A percentile compares a stretch with the other conserved stretches of the same genome.
Evolutionary conservation across 768 basidiomycete species (phyloP).

Genomic region (Lactarius sanguifluus): DNA sequence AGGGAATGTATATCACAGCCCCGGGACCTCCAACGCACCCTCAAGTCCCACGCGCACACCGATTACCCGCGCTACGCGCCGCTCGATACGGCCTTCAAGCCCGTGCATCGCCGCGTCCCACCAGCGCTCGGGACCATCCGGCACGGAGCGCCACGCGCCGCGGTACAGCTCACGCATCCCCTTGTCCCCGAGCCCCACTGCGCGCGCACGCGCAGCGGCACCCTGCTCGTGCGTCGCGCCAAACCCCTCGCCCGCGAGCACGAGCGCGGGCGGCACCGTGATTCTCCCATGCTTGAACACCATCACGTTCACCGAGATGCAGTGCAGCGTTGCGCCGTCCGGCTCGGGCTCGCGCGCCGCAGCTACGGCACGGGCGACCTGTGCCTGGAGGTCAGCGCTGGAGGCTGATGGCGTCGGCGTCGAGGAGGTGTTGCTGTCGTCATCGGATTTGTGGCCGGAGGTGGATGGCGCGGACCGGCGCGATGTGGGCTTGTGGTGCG

Average conservation of each 20-base stretch:
- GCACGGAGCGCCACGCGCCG: slow-evolving; percentile 62
- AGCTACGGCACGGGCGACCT: slow-evolving; percentile 9
- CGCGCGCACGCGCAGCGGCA: slow-evolving; percentile 27
- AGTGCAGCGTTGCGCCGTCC: slow-evolving; percentile 61
- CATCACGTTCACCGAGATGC: slow-evolving; percentile 58
- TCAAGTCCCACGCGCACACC: slow-evolving; percentile 38
- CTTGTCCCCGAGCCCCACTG: slow-evolving; percentile 39
- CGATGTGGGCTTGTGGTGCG: slow-evolving; percentile 43
- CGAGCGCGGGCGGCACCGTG: slow-evolving; percentile 67
- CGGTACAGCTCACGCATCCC: slow-evolving; percentile 48
- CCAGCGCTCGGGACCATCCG: slow-evolving; percentile 55
- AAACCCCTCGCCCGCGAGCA: slow-evolving; percentile 61
- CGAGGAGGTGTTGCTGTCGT: slow-evolving; percentile 14
- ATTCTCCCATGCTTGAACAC: slow-evolving; percentile 74
- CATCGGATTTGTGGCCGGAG: neutral
- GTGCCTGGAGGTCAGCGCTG: slow-evolving; percentile 5
- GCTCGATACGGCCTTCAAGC: slow-evolving; percentile 35
- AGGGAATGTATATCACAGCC: neutral
- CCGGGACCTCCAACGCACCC: slow-evolving; percentile 28
- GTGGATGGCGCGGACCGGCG: slow-evolving; percentile 37
- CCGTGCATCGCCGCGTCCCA: slow-evolving; percentile 62
- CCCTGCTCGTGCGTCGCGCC: slow-evolving; percentile 33
- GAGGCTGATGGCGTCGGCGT: slow-evolving; percentile 20
- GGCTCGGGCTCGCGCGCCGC: slow-evolving; percentile 38
- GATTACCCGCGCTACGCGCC: slow-evolving; percentile 31